These are phyloP conservation scores for Gyrodon lividus DNA, from an alignment of 768 basidiomycete species.

Conservation along the genomic window DNA sequence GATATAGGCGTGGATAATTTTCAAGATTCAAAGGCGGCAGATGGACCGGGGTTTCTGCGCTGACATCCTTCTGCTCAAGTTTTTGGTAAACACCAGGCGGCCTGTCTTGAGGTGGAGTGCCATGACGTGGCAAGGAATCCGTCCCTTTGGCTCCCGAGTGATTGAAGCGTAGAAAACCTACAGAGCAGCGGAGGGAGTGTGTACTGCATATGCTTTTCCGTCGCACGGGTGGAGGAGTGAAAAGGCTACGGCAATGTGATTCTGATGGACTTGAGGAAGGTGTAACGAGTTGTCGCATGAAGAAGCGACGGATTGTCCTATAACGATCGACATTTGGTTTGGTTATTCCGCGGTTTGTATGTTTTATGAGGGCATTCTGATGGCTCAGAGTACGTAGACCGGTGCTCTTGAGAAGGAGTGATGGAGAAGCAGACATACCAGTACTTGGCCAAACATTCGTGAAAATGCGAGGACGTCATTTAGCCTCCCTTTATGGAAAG, in stretches of 20 bases:
- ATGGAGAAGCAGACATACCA: constrained; percentile 13
- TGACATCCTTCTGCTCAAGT: neutral
- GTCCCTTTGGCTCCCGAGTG: constrained; percentile 17
- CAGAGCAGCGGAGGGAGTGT: neutral
- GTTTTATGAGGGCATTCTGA: constrained; percentile 19
- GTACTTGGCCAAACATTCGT: too few relatives aligned
- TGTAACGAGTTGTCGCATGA: constrained; percentile 36
- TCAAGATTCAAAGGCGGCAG: constrained; percentile 45
- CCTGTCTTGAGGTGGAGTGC: constrained; percentile 4
- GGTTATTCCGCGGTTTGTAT: constrained; percentile 22
- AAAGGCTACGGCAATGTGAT: neutral
- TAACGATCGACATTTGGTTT: constrained; percentile 53
- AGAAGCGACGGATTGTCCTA: constrained; percentile 56
- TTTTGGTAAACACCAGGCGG: constrained; percentile 9
- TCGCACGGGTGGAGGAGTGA: neutral
- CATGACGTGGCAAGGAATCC: neutral
- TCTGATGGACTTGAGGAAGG: constrained; percentile 4
- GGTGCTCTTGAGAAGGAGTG: constrained; percentile 3
- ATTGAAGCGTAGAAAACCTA: constrained; percentile 9
- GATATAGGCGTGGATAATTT: constrained; percentile 80
- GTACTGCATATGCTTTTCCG: neutral
- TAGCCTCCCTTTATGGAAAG: too few relatives aligned
- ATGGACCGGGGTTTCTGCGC: constrained; percentile 6
- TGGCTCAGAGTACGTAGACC: constrained; percentile 1
- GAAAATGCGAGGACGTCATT: too few relatives aligned